Evolutionary conservation across 1,284 basidiomycete genomes (phyloP), one percentile per base, ranked within the genome.

Genomic region (Ceratobasidium sp.): DNA sequence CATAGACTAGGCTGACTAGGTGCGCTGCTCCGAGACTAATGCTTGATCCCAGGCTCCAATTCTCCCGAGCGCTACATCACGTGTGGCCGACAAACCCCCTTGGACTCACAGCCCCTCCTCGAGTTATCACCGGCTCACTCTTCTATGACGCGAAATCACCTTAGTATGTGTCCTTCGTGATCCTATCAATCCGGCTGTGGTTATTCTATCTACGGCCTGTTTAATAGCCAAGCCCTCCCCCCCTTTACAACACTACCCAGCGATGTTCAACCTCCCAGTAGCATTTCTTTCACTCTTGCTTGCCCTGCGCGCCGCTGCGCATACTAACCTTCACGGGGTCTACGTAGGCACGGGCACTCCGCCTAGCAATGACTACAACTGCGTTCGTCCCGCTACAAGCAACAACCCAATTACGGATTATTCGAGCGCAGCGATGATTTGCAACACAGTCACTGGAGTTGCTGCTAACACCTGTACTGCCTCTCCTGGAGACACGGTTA

Each of bases 401-500:
- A 63, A 63, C 17, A 63, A 31, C 45, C 45, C 60, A 14, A 63
- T 63, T 24, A 48, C 60, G 44, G 45, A 63, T 29, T 63, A 63
- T 45, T 47, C 44, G 4, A 63, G 60, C 44, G n/a, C 60, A 41
- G 60, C n/a, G 15, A 47, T 63, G 44, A 63, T 63, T 31, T 63
- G 60, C 44, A 63, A 63, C 60, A 63, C 44, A 4, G 60, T 63
- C 45, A 48, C 60, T 29, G 60, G 60, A n/a, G 60, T 48, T 24
- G 59, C 45, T 22, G 60, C 45, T 1, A 48, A 63, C 48, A 63
- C 60, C 2, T 63, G 60, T 24, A 48, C 60, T 22, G 45, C 44
- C 24, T 5, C 4, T 5, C 45, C 60, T 24, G 60, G 59, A n/a
- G 59, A 60, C 24, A 44, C 36, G 5, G 36, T 60, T 24, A 63